Evolutionary conservation across 2,329 filamentous ascomycete genomes (phyloP).

Genomic region (Clonostachys rhizophaga): DNA sequence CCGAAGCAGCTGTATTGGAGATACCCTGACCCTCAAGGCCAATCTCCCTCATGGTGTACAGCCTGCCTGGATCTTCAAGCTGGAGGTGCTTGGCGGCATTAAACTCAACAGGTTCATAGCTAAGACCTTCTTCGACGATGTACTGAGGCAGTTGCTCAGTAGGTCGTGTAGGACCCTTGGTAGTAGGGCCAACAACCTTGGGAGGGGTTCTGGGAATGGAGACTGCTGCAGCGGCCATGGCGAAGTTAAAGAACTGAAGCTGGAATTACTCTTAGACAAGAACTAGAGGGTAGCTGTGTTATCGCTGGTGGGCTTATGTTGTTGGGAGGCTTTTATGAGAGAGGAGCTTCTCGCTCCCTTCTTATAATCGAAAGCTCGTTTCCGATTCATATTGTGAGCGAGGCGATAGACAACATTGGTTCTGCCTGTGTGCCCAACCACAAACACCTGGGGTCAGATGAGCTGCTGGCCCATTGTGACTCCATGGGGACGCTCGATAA

Average conservation of each 20-base stretch:
- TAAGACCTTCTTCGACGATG: slow-evolving; percentile 15
- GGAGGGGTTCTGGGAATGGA: not conserved
- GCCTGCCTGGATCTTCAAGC: slow-evolving; percentile 42
- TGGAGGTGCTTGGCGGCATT: slow-evolving; percentile 49
- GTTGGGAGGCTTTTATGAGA: no score
- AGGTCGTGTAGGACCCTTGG: slow-evolving; percentile 10
- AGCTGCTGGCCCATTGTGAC: no score
- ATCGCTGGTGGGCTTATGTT: no score
- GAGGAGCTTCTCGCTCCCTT: no score
- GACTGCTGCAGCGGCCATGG: not conserved
- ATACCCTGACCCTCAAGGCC: slow-evolving; percentile 52
- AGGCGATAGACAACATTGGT: no score
- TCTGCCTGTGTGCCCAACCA: no score
- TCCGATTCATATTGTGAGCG: no score
- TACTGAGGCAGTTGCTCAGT: slow-evolving; percentile 13
- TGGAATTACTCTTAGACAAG: no score
- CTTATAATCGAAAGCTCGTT: no score
- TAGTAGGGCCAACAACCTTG: slow-evolving; percentile 16
- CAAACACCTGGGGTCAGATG: no score
- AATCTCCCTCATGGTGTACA: slow-evolving; percentile 55
- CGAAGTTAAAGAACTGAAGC: not conserved
- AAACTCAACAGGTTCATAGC: slow-evolving; percentile 28
- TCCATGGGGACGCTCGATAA: no score
- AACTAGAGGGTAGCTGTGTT: no score
- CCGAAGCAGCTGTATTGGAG: slow-evolving; percentile 58